Conservation (phyloP, 805 yeast species). For the Lipomyces yamanashiensis region DNA sequence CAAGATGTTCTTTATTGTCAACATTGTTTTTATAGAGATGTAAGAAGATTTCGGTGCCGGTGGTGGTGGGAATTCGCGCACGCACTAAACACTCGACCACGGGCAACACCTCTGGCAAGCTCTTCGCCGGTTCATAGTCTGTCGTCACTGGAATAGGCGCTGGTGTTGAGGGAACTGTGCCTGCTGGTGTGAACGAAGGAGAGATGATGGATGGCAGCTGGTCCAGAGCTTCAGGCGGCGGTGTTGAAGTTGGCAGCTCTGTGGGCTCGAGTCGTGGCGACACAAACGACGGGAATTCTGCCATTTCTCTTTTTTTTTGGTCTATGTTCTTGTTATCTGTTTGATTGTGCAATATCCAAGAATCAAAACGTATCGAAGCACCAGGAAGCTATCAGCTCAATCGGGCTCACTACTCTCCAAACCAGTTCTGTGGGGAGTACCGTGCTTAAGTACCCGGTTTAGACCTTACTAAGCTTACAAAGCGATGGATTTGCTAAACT, state of each 20-base stretch:
- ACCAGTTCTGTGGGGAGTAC: not conserved
- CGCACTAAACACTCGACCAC: slow-evolving; percentile 84
- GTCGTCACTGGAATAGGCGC: slow-evolving; percentile 28
- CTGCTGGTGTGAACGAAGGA: slow-evolving; percentile 30
- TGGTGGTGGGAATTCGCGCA: slow-evolving; percentile 95
- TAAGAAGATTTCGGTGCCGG: slow-evolving; percentile 90
- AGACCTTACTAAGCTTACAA: not conserved
- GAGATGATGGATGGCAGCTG: slow-evolving; percentile 26
- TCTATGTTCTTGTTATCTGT: not conserved
- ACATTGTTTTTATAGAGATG: slow-evolving; percentile 85
- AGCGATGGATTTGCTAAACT: not conserved
- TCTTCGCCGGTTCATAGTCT: slow-evolving; percentile 25
- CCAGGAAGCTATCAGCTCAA: not conserved
- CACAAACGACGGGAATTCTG: slow-evolving; percentile 32
- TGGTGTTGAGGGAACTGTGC: slow-evolving; percentile 33
- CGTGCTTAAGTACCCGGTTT: slow-evolving; percentile 1
- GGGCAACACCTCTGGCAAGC: slow-evolving; percentile 56
- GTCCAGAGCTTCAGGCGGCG: slow-evolving; percentile 3
- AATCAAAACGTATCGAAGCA: not conserved
- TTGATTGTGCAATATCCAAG: not conserved
- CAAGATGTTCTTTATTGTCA: slow-evolving; percentile 92
- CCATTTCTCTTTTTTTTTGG: not conserved
- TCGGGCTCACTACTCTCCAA: not conserved
- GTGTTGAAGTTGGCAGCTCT: not conserved
- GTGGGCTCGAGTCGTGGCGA: slow-evolving; percentile 30